Base-by-base conservation (phyloP, 768 basidiomycete species). In the Russula brevipes region DNA sequence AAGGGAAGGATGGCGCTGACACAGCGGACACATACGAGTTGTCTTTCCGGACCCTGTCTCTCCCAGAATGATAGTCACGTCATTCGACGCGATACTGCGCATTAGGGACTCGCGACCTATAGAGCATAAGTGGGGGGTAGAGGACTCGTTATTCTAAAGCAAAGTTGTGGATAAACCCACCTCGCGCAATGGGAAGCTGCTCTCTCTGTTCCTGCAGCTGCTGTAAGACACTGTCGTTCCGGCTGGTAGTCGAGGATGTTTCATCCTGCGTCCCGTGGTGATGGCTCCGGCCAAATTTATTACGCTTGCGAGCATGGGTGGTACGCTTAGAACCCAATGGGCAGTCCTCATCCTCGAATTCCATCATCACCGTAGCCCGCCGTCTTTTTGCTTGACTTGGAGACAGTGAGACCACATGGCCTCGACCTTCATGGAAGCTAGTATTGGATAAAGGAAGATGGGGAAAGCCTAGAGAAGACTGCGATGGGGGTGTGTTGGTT, bases 21-120 rank as follows among this genome's bases (percentile, higher is more conserved):
- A 35, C 10, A 11, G 16, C 14, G 44, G 56, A 46, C 24, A 86
- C 93, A 70, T 74, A 96, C 96, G 96, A 54, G 97, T 99, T 0
- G 96, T 96, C 78, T 99, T 99, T 66, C 97, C 97, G 19, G 94
- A 97, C 12, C 97, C 97, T 0, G 97, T 98, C 76, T 99, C 97
- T 44, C 95, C 97, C 2, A 99, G 81, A 9, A 99, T 82, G 49
- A 98, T 85, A 1, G 87, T 90, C 7, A 93, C 87, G 72, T 94
- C 89, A 78, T 91, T 87, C 66, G 85, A 81, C 36, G 76, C 74
- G 56, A 96, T 86, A 73, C 87, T 87, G 61, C 83, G 79, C 35
- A 93, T 75, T 35, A 96, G 80, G 35, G 86, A 85, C 30, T 91
- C 87, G 71, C 81, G 85, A 60, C 91, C 93, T 58, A 24, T 47